Base-by-base conservation (phyloP, 805 yeast species). In the Grigorovia yakushimaensis region DNA sequence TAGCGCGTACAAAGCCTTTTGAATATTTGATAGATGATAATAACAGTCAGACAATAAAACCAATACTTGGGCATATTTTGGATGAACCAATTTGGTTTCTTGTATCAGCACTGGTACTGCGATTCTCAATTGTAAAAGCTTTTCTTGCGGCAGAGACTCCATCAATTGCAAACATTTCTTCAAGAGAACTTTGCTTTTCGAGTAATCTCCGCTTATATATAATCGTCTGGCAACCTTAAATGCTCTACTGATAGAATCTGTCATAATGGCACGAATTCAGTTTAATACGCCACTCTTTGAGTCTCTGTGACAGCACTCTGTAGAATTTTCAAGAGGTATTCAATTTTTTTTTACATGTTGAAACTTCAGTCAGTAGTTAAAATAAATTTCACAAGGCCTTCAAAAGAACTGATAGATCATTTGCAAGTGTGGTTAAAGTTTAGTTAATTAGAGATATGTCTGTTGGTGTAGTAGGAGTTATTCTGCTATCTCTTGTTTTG, bases 21-120 rank as follows among this genome's bases (percentile, higher is more conserved):
- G 49, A 11, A 56, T 21, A 22, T 60, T 56, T 13, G 56, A 55
- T 22, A 60, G 21, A 45, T 58, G 62, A 44, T 60, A 65, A 50
- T 58, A 59, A 13, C 61, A 53, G 0, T 64, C 61, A 7, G 61
- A 50, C 6, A 61, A 39, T 46, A 58, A 58, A 39, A 60, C 67
- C 44, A 63, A 44, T 9, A 62, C 35, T 37, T 56, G 54, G 13
- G 53, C 49, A 23, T 56, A 55, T 39, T 49, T 48, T 2, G 68
- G 67, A 45, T 64, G 68, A 9, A 47, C 27, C n/a, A 35, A 15
- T 1, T 22, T 18, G 4, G 23, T n/a, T 5, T 19, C 38, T 1
- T 45, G 33, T 20, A 38, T 27, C 17, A 17, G 37, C 3, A 33
- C n/a, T n/a, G n/a, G n/a, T n/a, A n/a, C n/a, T n/a, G n/a, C 33